Evolutionary conservation across 495 filamentous ascomycete genomes (phyloP).

Genomic region (Xylona heveae): DNA sequence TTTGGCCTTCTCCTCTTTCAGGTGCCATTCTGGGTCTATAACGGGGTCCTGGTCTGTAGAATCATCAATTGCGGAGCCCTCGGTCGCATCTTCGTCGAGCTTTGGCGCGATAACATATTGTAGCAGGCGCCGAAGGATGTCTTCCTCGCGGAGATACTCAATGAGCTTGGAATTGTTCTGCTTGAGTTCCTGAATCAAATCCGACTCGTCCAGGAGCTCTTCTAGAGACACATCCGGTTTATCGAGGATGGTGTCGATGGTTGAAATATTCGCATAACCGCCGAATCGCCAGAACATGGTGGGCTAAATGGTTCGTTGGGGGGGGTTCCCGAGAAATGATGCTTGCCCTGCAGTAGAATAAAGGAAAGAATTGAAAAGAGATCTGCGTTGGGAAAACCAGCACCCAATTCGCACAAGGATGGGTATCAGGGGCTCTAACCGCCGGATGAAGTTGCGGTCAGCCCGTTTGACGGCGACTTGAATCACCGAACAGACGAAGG

Average conservation of each 20-base stretch:
- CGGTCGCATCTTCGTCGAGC: constrained; percentile 32
- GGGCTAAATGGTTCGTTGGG: constrained; percentile 8
- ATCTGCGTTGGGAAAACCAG: too few species aligned
- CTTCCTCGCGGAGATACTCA: constrained; percentile 77
- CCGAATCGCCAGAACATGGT: constrained; percentile 98
- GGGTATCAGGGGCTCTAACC: too few species aligned
- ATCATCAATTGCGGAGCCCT: constrained; percentile 21
- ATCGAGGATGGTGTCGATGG: constrained; percentile 88
- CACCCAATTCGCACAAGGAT: too few species aligned
- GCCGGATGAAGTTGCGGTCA: too few species aligned
- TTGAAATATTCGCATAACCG: constrained; percentile 91
- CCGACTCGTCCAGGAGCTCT: constrained; percentile 86
- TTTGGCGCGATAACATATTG: constrained; percentile 75
- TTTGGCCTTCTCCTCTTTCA: constrained; percentile 3
- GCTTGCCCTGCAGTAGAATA: too few species aligned
- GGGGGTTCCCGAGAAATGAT: too few species aligned
- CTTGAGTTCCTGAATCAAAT: constrained; percentile 92
- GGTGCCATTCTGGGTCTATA: too few species aligned
- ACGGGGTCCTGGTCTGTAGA: constrained; percentile 25
- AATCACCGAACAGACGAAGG: too few species aligned
- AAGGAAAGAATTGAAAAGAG: too few species aligned
- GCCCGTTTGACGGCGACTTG: too few species aligned
- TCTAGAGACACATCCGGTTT: constrained; percentile 87
- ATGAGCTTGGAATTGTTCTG: constrained; percentile 96
- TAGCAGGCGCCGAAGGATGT: constrained; percentile 69